A percentile compares a stretch with the other conserved stretches of the same genome.
These are phyloP conservation scores for Diplogelasinospora grovesii DNA, from an alignment of 495 filamentous ascomycete species.

Conservation along the genomic window DNA sequence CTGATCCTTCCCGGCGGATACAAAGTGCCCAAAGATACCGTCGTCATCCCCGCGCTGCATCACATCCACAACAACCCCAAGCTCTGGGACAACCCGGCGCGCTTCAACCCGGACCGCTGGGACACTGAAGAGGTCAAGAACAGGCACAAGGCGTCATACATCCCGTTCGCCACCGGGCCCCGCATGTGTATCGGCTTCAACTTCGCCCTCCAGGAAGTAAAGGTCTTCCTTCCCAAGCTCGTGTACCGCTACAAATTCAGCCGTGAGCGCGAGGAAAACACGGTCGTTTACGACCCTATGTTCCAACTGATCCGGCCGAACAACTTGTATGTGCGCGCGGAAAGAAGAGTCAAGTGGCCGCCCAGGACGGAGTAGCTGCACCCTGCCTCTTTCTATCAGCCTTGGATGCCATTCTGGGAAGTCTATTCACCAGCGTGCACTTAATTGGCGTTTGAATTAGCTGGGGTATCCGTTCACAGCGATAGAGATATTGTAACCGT, in stretches of 20 bases:
- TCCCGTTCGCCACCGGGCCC: conserved; percentile 45
- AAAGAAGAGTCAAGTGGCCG: neutral
- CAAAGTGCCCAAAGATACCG: conserved; percentile 36
- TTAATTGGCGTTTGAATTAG: too few relatives aligned
- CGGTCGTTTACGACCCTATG: conserved; percentile 5
- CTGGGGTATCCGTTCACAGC: too few relatives aligned
- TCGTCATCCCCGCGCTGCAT: conserved; percentile 45
- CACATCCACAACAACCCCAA: conserved; percentile 48
- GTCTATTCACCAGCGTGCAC: too few relatives aligned
- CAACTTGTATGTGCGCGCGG: conserved; percentile 1
- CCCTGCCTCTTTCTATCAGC: too few relatives aligned
- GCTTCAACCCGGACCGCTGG: conserved; percentile 52
- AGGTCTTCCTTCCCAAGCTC: conserved; percentile 44
- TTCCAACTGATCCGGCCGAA: conserved; percentile 5
- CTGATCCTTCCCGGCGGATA: conserved; percentile 51
- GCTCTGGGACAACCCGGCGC: conserved; percentile 44
- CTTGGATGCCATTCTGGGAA: too few relatives aligned
- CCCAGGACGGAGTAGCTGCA: too few relatives aligned
- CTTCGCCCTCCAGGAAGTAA: conserved; percentile 49
- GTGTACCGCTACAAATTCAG: conserved; percentile 40
- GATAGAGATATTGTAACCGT: too few relatives aligned
- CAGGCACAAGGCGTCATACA: conserved; percentile 38
- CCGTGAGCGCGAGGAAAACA: neutral
- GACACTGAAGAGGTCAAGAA: conserved; percentile 42
- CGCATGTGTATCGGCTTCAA: conserved; percentile 54